These are phyloP conservation scores for Neobulgaria alba DNA, from an alignment of 2,329 filamentous ascomycete species.

Conservation along the genomic window DNA sequence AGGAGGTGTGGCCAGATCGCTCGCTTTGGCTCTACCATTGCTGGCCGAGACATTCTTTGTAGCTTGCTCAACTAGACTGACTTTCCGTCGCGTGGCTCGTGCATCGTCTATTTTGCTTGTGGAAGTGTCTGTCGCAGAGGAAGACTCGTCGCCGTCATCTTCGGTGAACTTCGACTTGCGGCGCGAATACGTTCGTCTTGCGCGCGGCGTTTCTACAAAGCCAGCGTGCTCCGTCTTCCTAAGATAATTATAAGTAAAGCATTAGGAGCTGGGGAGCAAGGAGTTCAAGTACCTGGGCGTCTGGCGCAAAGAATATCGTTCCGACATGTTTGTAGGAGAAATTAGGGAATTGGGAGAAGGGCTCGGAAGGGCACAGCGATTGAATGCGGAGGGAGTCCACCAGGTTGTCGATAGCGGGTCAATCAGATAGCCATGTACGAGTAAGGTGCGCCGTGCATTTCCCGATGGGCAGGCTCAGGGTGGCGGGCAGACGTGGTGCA, in stretches of 20 bases:
- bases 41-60: conserved; percentile 14
- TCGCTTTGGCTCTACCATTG: conserved; percentile 10
- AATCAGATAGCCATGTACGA: neutral
- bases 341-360: neutral
- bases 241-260: conserved; percentile 6
- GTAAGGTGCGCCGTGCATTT: neutral
- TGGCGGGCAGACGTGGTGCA: neutral
- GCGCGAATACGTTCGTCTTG: conserved; percentile 32
- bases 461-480: too few species aligned
- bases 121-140: conserved; percentile 26
- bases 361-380: too few species aligned
- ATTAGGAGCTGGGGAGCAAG: neutral
- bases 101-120: conserved; percentile 12
- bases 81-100: conserved; percentile 16
- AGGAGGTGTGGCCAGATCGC: conserved; percentile 3
- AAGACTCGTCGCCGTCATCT: conserved; percentile 27
- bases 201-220: conserved; percentile 42
- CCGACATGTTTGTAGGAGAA: conserved; percentile 20
- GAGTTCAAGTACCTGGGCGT: conserved; percentile 26
- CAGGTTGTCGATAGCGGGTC: too few species aligned
- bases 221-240: conserved; percentile 44
- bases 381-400: too few species aligned
- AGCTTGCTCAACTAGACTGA: conserved; percentile 19
- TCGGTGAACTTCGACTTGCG: conserved; percentile 31
- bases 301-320: conserved; percentile 27